Percentiles rank a stretch among this genome's conserved stretches.
Conservation (phyloP, 352 stramenopile species). For the Globisporangium recalcitrans region DNA sequence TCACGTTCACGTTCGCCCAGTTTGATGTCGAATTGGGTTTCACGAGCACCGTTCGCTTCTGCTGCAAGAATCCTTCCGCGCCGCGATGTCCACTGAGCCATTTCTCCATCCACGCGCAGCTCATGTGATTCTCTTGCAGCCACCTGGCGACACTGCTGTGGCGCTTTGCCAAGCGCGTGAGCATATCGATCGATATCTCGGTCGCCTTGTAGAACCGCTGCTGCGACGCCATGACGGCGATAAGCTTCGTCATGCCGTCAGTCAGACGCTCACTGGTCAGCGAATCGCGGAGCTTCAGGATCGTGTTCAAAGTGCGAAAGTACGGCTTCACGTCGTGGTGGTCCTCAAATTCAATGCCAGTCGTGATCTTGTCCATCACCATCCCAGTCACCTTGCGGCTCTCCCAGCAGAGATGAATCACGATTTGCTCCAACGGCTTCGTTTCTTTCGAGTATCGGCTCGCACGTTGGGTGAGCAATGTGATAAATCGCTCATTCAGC, state of each 20-base stretch:
- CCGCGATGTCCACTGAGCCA: conserved; percentile 71
- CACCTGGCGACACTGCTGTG: conserved; percentile 56
- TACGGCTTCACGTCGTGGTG: conserved; percentile 87
- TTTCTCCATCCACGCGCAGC: conserved; percentile 79
- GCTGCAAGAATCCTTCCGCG: conserved; percentile 59
- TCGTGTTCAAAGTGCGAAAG: conserved; percentile 78
- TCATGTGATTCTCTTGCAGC: conserved; percentile 60
- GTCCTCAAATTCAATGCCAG: conserved; percentile 75
- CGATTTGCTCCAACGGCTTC: conserved; percentile 71
- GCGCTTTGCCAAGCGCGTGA: conserved; percentile 75
- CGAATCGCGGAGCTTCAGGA: conserved; percentile 77
- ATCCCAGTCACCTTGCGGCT: conserved; percentile 47
- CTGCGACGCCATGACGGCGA: conserved; percentile 80
- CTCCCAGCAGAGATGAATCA: conserved; percentile 78
- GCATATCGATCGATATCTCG: conserved; percentile 83
- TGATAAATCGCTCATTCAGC: conserved; percentile 71
- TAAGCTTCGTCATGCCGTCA: conserved; percentile 63
- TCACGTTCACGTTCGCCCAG: conserved; percentile 66
- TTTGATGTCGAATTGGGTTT: conserved; percentile 83
- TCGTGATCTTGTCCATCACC: conserved; percentile 62
- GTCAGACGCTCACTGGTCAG: conserved; percentile 52
- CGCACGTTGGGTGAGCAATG: conserved; percentile 65
- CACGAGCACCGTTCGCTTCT: conserved; percentile 70
- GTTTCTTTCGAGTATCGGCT: conserved; percentile 77
- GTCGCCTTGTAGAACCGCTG: conserved; percentile 86